These are phyloP conservation scores for Fibroporia radiculosa DNA, from an alignment of 768 basidiomycete genomes.

Conservation along the genomic window DNA sequence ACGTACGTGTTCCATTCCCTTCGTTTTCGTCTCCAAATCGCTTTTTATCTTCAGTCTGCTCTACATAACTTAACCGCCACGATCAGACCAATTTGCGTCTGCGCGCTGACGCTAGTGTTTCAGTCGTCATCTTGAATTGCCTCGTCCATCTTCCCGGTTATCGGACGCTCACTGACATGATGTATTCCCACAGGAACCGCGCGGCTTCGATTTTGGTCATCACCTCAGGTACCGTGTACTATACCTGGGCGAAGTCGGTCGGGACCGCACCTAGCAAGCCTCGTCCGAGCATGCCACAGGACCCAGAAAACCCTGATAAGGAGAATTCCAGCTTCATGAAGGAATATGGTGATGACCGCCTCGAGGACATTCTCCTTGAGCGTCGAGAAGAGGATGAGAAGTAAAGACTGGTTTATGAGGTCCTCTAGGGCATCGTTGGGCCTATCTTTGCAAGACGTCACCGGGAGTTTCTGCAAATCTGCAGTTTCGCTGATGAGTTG, in stretches of 20 bases:
- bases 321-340: not conserved
- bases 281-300: conserved; percentile 15
- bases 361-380: not conserved
- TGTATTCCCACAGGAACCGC: conserved; percentile 58
- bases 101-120: no score
- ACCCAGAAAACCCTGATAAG: no score
- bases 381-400: not conserved
- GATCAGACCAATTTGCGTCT: no score
- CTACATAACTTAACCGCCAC: no score
- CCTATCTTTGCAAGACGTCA: no score
- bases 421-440: no score
- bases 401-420: no score
- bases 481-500: no score
- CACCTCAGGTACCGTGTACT: conserved; percentile 61
- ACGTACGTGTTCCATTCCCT: conserved; percentile 37
- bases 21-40: not conserved
- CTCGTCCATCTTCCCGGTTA: no score
- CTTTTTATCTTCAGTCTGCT: not conserved
- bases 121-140: no score
- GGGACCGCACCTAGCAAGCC: conserved; percentile 24
- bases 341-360: not conserved
- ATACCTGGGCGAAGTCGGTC: conserved; percentile 47
- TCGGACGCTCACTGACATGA: no score
- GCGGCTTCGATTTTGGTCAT: conserved; percentile 60
- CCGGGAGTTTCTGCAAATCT: no score